A percentile compares a stretch with the other conserved stretches of the same genome.
Conservation (phyloP, 805 yeast genomes). For the Ogataea saltuana region DNA sequence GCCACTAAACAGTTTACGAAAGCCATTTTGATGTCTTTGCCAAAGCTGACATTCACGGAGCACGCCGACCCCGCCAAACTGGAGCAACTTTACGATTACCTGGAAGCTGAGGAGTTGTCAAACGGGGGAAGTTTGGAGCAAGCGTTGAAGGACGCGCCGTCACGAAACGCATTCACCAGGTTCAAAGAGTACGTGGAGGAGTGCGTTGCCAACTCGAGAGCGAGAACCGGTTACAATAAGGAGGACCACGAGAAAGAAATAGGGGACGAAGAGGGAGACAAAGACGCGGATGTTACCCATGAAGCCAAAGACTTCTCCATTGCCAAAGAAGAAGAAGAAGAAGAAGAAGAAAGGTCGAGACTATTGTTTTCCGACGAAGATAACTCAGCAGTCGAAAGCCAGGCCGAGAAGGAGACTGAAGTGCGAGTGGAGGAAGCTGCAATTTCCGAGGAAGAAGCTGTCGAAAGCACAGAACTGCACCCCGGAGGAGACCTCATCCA, state of each 20-base stretch:
- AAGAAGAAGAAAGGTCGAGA: slow-evolving; percentile 2
- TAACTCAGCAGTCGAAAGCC: slow-evolving; percentile 16
- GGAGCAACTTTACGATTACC: slow-evolving; percentile 23
- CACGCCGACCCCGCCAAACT: slow-evolving; percentile 23
- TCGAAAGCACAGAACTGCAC: slow-evolving; percentile 5
- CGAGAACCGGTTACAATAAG: slow-evolving; percentile 7
- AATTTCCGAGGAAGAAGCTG: background rate
- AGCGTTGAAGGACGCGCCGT: slow-evolving; percentile 28
- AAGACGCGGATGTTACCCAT: background rate
- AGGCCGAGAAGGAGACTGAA: slow-evolving; percentile 18
- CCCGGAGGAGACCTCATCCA: background rate
- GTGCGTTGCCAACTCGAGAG: slow-evolving; percentile 26
- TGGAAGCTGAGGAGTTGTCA: slow-evolving; percentile 28
- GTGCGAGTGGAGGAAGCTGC: slow-evolving; percentile 9
- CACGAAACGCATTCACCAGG: slow-evolving; percentile 27
- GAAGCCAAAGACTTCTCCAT: slow-evolving; percentile 8
- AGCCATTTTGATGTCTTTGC: slow-evolving; percentile 51
- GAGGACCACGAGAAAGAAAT: slow-evolving; percentile 7
- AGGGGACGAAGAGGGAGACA: slow-evolving; percentile 5
- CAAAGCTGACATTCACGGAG: slow-evolving; percentile 47
- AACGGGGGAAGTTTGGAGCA: slow-evolving; percentile 27
- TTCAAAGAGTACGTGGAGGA: slow-evolving; percentile 30
- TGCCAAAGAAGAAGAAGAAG: no score
- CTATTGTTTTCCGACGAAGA: slow-evolving; percentile 16
- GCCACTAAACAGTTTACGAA: slow-evolving; percentile 54